Percentiles rank a stretch among this genome's conserved stretches.
These are phyloP conservation scores for Cylindrodendrum hubeiense DNA, from an alignment of 2,329 filamentous ascomycete genomes.

Conservation along the genomic window DNA sequence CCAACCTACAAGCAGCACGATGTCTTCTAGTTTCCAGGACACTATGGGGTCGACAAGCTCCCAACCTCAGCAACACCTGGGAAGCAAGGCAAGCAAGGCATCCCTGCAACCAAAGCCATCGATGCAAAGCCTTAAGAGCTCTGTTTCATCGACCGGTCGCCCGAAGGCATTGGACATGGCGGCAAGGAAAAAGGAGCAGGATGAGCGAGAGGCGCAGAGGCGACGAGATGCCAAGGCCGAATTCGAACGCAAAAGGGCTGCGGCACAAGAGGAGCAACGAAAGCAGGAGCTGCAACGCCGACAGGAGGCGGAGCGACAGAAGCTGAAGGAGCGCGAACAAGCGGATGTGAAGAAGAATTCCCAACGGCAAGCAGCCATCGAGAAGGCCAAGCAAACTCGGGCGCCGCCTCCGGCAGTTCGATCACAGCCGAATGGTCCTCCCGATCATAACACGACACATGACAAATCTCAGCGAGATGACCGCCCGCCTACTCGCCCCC, in stretches of 20 bases:
- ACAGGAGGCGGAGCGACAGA: conserved; percentile 72
- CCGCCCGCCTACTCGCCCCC: conserved; percentile 55
- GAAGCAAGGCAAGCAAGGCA: conserved; percentile 76
- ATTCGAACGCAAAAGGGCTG: conserved; percentile 80
- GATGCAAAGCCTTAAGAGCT: conserved; percentile 69
- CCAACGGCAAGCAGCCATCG: conserved; percentile 72
- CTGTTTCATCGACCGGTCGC: conserved; percentile 69
- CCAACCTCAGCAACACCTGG: conserved; percentile 59
- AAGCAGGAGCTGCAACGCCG: conserved; percentile 70
- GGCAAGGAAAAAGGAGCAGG: conserved; percentile 86
- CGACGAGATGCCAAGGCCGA: conserved; percentile 87
- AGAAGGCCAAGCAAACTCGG: conserved; percentile 74
- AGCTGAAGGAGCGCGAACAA: conserved; percentile 71
- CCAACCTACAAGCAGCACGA: conserved; percentile 68
- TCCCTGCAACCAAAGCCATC: conserved; percentile 72
- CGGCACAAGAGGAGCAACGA: conserved; percentile 73
- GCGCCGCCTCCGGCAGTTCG: conserved; percentile 72
- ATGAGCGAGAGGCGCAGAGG: conserved; percentile 82
- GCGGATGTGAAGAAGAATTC: conserved; percentile 75
- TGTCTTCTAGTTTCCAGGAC: conserved; percentile 70
- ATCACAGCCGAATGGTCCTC: conserved; percentile 64
- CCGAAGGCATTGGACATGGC: conserved; percentile 81
- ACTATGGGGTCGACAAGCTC: conserved; percentile 38
- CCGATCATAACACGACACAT: conserved; percentile 56
- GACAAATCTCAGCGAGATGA: conserved; percentile 50